Percentiles rank a stretch among this genome's conserved stretches.
Conservation (phyloP, 2,329 filamentous ascomycete species). For the Aspergillus thermomutatus region DNA sequence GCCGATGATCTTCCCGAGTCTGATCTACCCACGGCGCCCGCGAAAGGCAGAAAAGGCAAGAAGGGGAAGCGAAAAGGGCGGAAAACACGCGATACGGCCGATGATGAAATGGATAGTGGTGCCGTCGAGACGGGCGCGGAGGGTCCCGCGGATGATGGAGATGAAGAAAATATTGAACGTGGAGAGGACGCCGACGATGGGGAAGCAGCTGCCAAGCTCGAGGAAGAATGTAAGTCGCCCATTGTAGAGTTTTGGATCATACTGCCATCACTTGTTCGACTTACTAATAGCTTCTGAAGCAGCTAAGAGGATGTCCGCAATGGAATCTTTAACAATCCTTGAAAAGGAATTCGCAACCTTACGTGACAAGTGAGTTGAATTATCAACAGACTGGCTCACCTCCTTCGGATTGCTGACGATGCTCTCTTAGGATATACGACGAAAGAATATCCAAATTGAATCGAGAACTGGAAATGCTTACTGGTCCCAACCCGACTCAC, state of each 20-base stretch:
- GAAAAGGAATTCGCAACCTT: constrained; percentile 87
- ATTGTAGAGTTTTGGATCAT: not conserved
- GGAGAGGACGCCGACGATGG: constrained; percentile 45
- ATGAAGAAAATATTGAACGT: constrained; percentile 45
- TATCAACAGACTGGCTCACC: not conserved
- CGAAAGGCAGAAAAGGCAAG: constrained; percentile 42
- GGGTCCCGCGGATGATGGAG: constrained; percentile 49
- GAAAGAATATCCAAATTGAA: constrained; percentile 82
- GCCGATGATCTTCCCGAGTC: constrained; percentile 31
- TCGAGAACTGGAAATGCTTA: constrained; percentile 59
- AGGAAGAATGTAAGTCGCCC: constrained; percentile 49
- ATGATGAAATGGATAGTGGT: constrained; percentile 36
- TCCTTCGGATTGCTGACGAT: constrained; percentile 10
- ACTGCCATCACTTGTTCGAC: not conserved
- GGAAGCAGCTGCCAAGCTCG: constrained; percentile 46
- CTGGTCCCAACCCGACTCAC: constrained; percentile 64
- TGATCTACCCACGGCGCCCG: constrained; percentile 26
- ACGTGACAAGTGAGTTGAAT: constrained; percentile 54
- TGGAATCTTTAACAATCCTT: constrained; percentile 73
- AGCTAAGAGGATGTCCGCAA: constrained; percentile 72
- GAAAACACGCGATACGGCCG: constrained; percentile 35
- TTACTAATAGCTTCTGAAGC: constrained; percentile 49
- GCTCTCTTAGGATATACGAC: constrained; percentile 67
- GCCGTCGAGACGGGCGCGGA: constrained; percentile 40
- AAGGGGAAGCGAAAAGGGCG: constrained; percentile 46